Percentiles rank a stretch among this genome's conserved stretches.
phyloP scores from a whole-genome alignment of 1,139 yeast genomes.

The Candida tropicalis region DNA sequence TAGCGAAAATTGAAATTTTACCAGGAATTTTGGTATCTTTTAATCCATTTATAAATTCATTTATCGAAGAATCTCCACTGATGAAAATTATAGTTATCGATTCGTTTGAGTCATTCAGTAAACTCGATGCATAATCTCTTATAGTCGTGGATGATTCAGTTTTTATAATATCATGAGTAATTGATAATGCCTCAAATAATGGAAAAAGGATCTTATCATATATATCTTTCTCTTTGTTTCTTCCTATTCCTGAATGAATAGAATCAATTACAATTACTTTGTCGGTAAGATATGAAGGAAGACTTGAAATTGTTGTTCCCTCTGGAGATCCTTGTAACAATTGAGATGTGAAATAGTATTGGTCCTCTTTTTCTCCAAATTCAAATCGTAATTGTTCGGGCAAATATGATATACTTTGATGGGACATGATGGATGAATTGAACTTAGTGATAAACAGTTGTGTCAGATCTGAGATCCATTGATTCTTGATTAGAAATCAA shows the following conservation, averaged over 20 bases:
- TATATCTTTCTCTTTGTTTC: conserved; percentile 39
- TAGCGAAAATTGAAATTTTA: conserved; percentile 41
- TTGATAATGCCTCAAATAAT: conserved; percentile 36
- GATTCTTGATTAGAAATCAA: no score
- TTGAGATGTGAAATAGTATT: neutral
- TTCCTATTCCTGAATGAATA: conserved; percentile 56
- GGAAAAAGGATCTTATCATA: conserved; percentile 49
- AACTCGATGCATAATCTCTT: conserved; percentile 31
- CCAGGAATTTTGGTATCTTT: conserved; percentile 13
- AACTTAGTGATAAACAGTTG: no score
- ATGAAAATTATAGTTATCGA: conserved; percentile 54
- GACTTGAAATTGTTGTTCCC: neutral
- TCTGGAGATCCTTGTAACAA: neutral
- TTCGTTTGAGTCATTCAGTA: conserved; percentile 20
- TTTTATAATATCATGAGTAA: conserved; percentile 39
- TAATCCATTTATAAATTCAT: conserved; percentile 70
- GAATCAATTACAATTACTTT: conserved; percentile 49
- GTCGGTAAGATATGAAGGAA: conserved; percentile 12
- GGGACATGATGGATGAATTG: neutral
- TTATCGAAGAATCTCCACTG: conserved; percentile 86
- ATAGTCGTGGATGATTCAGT: conserved; percentile 42
- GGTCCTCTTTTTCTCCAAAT: conserved; percentile 3
- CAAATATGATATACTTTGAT: neutral
- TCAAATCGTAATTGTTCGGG: conserved; percentile 2
- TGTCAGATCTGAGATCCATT: no score